Evolutionary conservation across 306 rosid species (phyloP).

Genomic region (Casuarina glauca): DNA sequence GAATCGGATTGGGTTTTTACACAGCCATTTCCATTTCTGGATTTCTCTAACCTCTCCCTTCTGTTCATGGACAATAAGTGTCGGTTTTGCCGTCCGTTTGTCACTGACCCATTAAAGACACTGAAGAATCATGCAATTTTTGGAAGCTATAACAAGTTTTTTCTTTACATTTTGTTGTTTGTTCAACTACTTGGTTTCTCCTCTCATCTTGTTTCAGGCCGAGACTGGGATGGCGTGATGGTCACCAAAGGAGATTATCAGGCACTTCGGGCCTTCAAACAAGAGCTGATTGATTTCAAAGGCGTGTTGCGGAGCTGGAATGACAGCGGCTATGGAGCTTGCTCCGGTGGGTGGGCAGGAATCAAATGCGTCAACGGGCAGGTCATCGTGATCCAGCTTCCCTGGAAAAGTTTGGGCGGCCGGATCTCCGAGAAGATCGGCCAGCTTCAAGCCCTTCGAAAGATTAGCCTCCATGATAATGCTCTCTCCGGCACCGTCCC

Average conservation of each 20-base stretch:
- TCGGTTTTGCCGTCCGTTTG: constrained; percentile 23
- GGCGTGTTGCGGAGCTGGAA: constrained; percentile 85
- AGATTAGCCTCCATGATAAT: constrained; percentile 82
- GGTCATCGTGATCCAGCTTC: constrained; percentile 89
- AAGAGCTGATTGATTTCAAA: constrained; percentile 54
- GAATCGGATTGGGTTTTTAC: not conserved
- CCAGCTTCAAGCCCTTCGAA: constrained; percentile 70
- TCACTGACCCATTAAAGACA: constrained; percentile 16
- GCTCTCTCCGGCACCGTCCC: constrained; percentile 62
- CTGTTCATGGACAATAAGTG: constrained; percentile 54
- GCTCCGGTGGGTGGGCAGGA: constrained; percentile 91
- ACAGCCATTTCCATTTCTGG: not conserved
- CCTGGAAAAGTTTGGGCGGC: constrained; percentile 87
- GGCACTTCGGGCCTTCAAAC: constrained; percentile 66
- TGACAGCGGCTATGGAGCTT: constrained; percentile 69
- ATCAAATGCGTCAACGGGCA: constrained; percentile 88
- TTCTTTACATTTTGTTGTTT: constrained; percentile 31
- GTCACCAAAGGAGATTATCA: constrained; percentile 62
- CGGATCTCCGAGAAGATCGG: constrained; percentile 76
- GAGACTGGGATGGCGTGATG: constrained; percentile 58
- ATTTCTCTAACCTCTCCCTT: not conserved
- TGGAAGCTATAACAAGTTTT: not conserved
- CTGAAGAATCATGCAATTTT: not conserved
- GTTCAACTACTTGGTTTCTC: constrained; percentile 29
- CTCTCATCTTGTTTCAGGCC: constrained; percentile 41